These are phyloP conservation scores for Stygiomarasmius scandens DNA, from an alignment of 1,284 basidiomycete species.

Conservation along the genomic window DNA sequence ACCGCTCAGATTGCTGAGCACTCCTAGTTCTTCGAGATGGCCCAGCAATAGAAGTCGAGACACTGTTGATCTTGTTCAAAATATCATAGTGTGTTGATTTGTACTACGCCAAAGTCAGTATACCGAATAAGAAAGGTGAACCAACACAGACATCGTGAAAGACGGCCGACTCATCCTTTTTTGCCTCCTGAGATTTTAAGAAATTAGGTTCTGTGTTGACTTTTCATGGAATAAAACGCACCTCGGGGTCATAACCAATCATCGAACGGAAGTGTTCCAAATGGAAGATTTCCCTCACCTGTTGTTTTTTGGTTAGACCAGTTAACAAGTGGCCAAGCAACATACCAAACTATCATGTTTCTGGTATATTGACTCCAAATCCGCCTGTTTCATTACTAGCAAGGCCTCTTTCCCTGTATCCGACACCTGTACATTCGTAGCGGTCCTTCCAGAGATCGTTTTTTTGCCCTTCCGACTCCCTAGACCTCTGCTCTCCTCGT, in stretches of 20 bases:
- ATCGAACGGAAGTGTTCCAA: constrained; percentile 78
- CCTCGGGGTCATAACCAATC: constrained; percentile 75
- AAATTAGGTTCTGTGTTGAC: background rate
- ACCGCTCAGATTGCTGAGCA: constrained; percentile 52
- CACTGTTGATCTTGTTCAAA: constrained; percentile 41
- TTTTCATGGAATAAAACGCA: constrained; percentile 33
- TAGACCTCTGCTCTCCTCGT: background rate
- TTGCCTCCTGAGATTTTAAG: constrained; percentile 56
- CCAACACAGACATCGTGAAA: constrained; percentile 62
- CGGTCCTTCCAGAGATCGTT: background rate
- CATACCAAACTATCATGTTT: constrained; percentile 77
- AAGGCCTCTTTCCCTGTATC: background rate
- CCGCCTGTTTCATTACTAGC: constrained; percentile 57
- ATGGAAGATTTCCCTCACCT: constrained; percentile 87
- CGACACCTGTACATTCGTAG: background rate
- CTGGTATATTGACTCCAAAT: constrained; percentile 63
- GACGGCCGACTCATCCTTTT: constrained; percentile 71
- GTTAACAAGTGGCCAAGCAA: constrained; percentile 22
- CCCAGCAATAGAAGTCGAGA: constrained; percentile 37
- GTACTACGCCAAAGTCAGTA: constrained; percentile 47
- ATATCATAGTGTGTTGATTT: constrained; percentile 65
- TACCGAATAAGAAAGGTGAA: constrained; percentile 5
- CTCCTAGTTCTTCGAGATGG: constrained; percentile 67
- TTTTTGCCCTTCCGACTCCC: background rate
- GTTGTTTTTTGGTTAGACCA: constrained; percentile 10